Percentiles rank a stretch among this genome's conserved stretches.
These are phyloP conservation scores for Colletotrichum sp. DNA, from an alignment of 2,329 filamentous ascomycete species.

Conservation along the genomic window DNA sequence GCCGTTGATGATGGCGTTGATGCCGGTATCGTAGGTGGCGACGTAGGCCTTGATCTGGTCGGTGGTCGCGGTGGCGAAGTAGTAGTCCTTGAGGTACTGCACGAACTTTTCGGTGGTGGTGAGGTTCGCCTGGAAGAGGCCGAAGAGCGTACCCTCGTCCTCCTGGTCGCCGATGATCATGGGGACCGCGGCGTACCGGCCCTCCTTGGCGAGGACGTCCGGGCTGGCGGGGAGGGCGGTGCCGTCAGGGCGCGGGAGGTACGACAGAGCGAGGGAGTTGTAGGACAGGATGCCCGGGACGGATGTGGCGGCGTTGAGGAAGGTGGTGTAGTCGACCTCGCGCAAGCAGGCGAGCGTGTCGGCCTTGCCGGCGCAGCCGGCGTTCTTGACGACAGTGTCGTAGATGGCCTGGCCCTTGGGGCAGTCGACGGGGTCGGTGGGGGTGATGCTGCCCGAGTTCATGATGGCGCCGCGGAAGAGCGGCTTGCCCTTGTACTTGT, in stretches of 20 bases:
- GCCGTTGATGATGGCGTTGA: constrained; percentile 55
- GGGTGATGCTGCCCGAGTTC: constrained; percentile 59
- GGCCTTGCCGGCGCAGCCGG: constrained; percentile 55
- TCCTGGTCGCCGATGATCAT: constrained; percentile 69
- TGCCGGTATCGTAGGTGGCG: constrained; percentile 55
- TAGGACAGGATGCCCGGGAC: constrained; percentile 64
- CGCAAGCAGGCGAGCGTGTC: constrained; percentile 63
- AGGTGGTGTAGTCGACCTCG: constrained; percentile 48
- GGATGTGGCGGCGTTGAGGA: constrained; percentile 62
- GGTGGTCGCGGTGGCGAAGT: constrained; percentile 27
- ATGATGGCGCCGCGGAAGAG: constrained; percentile 71
- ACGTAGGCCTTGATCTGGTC: constrained; percentile 53
- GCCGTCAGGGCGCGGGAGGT: constrained; percentile 66
- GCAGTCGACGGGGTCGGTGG: constrained; percentile 57
- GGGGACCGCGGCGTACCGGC: constrained; percentile 62
- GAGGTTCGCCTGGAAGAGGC: constrained; percentile 62
- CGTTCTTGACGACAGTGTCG: constrained; percentile 52
- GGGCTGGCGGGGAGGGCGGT: constrained; percentile 56
- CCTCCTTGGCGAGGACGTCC: constrained; percentile 49
- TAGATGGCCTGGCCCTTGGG: constrained; percentile 61
- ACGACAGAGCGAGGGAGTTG: constrained; percentile 62
- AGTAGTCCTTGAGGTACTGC: constrained; percentile 25
- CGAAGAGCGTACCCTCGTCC: constrained; percentile 70
- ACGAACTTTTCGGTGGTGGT: constrained; percentile 55
- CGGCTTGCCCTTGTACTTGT: constrained; percentile 66